These are phyloP conservation scores for Ogataea paradorogensis DNA, from an alignment of 805 yeast genomes.

Conservation along the genomic window DNA sequence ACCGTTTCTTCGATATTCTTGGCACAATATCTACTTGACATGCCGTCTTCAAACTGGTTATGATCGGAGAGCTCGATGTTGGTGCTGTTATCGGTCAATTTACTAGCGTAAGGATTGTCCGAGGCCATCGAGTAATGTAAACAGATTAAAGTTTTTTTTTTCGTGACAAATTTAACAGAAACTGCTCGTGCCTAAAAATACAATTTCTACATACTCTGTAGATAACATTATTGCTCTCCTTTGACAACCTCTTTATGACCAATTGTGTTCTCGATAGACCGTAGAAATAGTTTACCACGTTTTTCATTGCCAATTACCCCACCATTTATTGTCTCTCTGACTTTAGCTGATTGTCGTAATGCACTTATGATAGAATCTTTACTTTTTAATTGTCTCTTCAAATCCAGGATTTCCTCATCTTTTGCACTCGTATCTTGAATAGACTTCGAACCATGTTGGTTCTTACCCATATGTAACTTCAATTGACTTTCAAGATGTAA, in stretches of 20 bases:
- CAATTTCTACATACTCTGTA: neutral
- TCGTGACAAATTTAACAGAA: constrained; percentile 2
- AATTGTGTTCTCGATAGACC: constrained; percentile 20
- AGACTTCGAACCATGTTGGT: neutral
- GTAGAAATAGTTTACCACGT: constrained; percentile 15
- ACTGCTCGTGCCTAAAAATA: constrained; percentile 2
- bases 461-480: constrained; percentile 36
- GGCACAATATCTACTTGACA: constrained; percentile 60
- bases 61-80: constrained; percentile 6
- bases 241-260: constrained; percentile 5
- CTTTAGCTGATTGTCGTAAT: constrained; percentile 59
- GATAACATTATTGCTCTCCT: neutral
- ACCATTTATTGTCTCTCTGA: constrained; percentile 41
- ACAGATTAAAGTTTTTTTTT: constrained; percentile 6
- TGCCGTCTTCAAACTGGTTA: constrained; percentile 14
- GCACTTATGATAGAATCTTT: constrained; percentile 81
- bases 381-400: constrained; percentile 59
- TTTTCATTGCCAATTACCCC: neutral
- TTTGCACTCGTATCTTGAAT: constrained; percentile 38
- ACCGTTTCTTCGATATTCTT: constrained; percentile 65
- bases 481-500: constrained; percentile 56
- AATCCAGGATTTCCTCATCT: constrained; percentile 63
- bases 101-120: constrained; percentile 24
- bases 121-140: constrained; percentile 18
- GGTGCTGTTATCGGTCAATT: constrained; percentile 14